These are phyloP conservation scores for Ascochyta clinopodiicola DNA, from an alignment of 2,329 filamentous ascomycete genomes.

Conservation along the genomic window DNA sequence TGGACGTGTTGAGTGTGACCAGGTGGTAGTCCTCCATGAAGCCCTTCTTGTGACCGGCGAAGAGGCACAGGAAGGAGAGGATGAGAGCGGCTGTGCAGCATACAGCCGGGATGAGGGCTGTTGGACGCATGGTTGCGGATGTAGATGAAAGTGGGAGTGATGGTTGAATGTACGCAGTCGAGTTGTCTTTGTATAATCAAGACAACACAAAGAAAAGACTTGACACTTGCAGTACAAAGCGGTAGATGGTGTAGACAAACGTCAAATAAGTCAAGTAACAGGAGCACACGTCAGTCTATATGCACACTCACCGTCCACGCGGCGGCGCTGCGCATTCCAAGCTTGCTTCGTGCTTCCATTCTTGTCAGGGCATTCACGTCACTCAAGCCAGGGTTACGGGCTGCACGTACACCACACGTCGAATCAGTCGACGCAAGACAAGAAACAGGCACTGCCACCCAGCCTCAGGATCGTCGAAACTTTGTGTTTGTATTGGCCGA, in stretches of 20 bases:
- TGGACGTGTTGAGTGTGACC: slow-evolving; percentile 65
- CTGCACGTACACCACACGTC: slow-evolving; percentile 12
- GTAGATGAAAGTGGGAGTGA: neutral
- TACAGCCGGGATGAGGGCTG: slow-evolving; percentile 58
- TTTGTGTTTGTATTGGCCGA: slow-evolving; percentile 15
- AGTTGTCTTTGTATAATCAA: neutral
- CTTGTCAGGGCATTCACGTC: slow-evolving; percentile 30
- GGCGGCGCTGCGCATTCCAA: slow-evolving; percentile 14
- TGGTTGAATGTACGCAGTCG: slow-evolving; percentile 1
- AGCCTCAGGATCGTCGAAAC: slow-evolving; percentile 27
- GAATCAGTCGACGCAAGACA: slow-evolving; percentile 15
- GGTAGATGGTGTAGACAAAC: slow-evolving; percentile 5
- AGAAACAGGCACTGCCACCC: slow-evolving; percentile 24
- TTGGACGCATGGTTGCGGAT: slow-evolving; percentile 52
- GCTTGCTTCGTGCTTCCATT: slow-evolving; percentile 17
- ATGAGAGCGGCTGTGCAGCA: slow-evolving; percentile 63
- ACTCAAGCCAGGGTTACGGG: slow-evolving; percentile 26
- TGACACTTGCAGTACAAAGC: slow-evolving; percentile 4
- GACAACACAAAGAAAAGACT: neutral
- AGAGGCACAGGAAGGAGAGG: slow-evolving; percentile 65
- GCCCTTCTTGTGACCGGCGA: slow-evolving; percentile 63
- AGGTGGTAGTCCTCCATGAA: slow-evolving; percentile 65
- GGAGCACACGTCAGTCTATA: slow-evolving; percentile 10
- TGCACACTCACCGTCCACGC: slow-evolving; percentile 6
- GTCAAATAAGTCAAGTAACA: neutral